These are phyloP conservation scores for Aspergillus carbonarius DNA, from an alignment of 2,329 filamentous ascomycete genomes.

Conservation along the genomic window DNA sequence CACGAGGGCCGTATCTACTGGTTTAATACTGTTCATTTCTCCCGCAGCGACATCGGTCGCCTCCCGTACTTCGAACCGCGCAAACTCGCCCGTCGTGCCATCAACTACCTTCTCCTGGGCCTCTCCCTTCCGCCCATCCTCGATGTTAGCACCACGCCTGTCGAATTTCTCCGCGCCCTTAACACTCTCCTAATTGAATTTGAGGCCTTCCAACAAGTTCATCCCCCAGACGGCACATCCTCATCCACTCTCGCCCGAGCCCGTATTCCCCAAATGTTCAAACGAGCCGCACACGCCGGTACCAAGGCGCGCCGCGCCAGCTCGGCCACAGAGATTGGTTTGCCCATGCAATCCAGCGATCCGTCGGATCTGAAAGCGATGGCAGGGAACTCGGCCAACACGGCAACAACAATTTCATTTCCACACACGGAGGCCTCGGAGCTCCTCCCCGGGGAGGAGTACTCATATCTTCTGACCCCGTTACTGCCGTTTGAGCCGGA, in stretches of 20 bases:
- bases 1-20: conserved; percentile 95
- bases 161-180: conserved; percentile 83
- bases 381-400: conserved; percentile 39
- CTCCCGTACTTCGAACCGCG: conserved; percentile 83
- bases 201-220: conserved; percentile 86
- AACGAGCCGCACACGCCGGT: conserved; percentile 58
- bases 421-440: conserved; percentile 56
- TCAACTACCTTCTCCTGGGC: conserved; percentile 89
- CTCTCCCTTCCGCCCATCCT: conserved; percentile 86
- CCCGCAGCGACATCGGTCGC: conserved; percentile 72
- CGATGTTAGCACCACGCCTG: conserved; percentile 74
- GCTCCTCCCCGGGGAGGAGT: conserved; percentile 78
- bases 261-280: conserved; percentile 80
- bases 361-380: conserved; percentile 49
- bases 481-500: conserved; percentile 93
- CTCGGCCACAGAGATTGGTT: conserved; percentile 60
- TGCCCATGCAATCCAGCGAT: conserved; percentile 52
- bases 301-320: conserved; percentile 60
- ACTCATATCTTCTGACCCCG: conserved; percentile 85
- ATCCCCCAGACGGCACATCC: conserved; percentile 71
- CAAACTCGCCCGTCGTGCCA: conserved; percentile 84
- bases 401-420: conserved; percentile 41
- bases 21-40: conserved; percentile 96
- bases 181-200: conserved; percentile 87
- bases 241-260: conserved; percentile 71